phyloP scores from a whole-genome alignment of 176 grass and related monocot species.

The Eragrostis nindensis region DNA sequence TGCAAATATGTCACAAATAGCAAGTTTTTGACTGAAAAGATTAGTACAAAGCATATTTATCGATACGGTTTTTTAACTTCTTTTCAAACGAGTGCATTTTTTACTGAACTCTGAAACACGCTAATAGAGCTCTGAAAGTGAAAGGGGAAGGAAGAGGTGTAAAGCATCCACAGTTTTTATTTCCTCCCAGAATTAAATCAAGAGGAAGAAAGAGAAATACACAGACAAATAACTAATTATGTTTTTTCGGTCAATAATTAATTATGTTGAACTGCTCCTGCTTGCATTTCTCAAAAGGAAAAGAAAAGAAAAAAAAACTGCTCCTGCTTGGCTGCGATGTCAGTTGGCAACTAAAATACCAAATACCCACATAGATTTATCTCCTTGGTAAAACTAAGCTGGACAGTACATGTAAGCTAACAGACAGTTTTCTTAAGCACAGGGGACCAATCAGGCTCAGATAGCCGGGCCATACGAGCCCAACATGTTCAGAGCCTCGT shows the following conservation, averaged over 20 bases:
- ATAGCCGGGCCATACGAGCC: slow-evolving; percentile 12
- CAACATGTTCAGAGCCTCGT: neutral
- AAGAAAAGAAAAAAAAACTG: too few relatives aligned
- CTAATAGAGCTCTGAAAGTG: neutral
- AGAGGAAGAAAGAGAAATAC: slow-evolving; percentile 4
- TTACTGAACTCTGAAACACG: neutral
- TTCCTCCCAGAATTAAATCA: slow-evolving; percentile 23
- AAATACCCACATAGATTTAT: slow-evolving; percentile 29
- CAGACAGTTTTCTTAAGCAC: slow-evolving; percentile 10
- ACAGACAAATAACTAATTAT: slow-evolving; percentile 8
- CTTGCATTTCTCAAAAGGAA: too few relatives aligned
- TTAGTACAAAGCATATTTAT: neutral
- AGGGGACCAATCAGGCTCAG: neutral
- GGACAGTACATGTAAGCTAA: slow-evolving; percentile 13
- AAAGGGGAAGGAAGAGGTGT: neutral
- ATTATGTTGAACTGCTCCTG: too few relatives aligned
- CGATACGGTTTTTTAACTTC: neutral
- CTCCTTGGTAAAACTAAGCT: slow-evolving; percentile 32
- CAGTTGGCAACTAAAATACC: slow-evolving; percentile 26
- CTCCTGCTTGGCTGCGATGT: slow-evolving; percentile 24
- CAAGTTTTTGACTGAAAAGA: neutral
- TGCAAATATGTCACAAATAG: neutral
- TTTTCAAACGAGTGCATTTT: neutral
- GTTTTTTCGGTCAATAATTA: too few relatives aligned
- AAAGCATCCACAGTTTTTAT: slow-evolving; percentile 9